Evolutionary conservation across 306 rosid genomes (phyloP), one percentile per base, ranked within the genome.

Genomic region (Lupinus albus): DNA sequence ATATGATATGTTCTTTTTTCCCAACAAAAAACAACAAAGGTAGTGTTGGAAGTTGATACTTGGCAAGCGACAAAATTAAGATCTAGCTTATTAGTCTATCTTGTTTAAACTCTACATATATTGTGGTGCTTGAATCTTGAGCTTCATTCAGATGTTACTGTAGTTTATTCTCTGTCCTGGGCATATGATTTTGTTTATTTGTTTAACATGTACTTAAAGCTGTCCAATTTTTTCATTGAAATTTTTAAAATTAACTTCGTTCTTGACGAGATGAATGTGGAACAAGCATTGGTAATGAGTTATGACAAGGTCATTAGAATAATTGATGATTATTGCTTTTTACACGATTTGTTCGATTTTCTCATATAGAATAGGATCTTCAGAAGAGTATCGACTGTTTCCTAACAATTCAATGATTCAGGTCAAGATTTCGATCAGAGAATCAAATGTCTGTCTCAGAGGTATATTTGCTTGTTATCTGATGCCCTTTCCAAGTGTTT

Each of bases 361-460:
- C 58, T 35, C 8, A 28, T 32, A 55, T 68, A 33, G 44, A 59
- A 15, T 68, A 50, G 70, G 50, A 71, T 48, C 60, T 55, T 50
- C 44, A 8, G 82, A 53, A 35, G 59, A 66, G 38, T 25, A 56
- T 57, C 17, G 15, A 57, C 36, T 63, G 17, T 73, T 74, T 41
- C 64, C 81, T 74, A 56, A 77, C 51, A 21, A 65, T 52, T 79
- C 30, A 46, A 65, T 71, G 39, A 28, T 85, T 51, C 79, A 85
- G 90, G 80, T 82, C 90, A 56, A 80, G 77, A 4, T 64, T 80
- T 47, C 84, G 71, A 45, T 14, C 80, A 61, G 84, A 78, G 21
- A 72, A 39, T 72, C 74, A 61, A 12, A 14, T 69, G 45, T 30
- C 82, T 44, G 59, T 68, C 41, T 75, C 87, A 2, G 82, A 82